These are phyloP conservation scores for Wickerhamiella brachini DNA, from an alignment of 805 yeast species.

Conservation along the genomic window DNA sequence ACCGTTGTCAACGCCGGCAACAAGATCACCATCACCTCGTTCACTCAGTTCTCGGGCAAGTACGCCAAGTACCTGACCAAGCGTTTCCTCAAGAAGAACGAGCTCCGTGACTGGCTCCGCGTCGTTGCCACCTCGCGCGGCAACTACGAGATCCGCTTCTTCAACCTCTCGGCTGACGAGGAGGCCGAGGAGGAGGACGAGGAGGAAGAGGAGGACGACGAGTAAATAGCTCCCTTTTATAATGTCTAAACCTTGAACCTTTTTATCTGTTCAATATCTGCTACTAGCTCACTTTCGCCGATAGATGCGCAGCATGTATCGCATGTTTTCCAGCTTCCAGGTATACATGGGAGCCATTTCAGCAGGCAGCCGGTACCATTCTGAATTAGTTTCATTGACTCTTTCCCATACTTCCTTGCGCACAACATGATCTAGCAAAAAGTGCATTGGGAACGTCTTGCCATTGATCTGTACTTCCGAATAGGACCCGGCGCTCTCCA, in stretches of 20 bases:
- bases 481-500: constrained; percentile 85
- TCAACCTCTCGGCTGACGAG: constrained; percentile 95
- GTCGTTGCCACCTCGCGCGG: constrained; percentile 91
- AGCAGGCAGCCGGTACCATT: constrained; percentile 56
- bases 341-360: constrained; percentile 36
- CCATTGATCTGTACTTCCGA: constrained; percentile 66
- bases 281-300: constrained; percentile 24
- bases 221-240: constrained; percentile 7
- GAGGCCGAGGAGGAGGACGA: constrained; percentile 85
- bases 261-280: background rate
- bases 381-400: constrained; percentile 52
- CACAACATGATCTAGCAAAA: constrained; percentile 58
- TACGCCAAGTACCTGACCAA: constrained; percentile 98
- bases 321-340: constrained; percentile 71
- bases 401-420: constrained; percentile 41
- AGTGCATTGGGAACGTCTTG: constrained; percentile 71
- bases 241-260: background rate
- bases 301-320: constrained; percentile 69
- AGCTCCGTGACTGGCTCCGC: constrained; percentile 99
- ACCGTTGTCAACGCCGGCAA: constrained; percentile 69
- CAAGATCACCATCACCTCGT: constrained; percentile 80
- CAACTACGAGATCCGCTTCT: constrained; percentile 96
- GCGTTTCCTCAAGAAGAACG: constrained; percentile 99
- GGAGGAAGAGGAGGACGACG: constrained; percentile 21
- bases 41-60: constrained; percentile 97